Base-by-base conservation (phyloP, 495 filamentous ascomycete species). In the Penicillium alfredii region DNA sequence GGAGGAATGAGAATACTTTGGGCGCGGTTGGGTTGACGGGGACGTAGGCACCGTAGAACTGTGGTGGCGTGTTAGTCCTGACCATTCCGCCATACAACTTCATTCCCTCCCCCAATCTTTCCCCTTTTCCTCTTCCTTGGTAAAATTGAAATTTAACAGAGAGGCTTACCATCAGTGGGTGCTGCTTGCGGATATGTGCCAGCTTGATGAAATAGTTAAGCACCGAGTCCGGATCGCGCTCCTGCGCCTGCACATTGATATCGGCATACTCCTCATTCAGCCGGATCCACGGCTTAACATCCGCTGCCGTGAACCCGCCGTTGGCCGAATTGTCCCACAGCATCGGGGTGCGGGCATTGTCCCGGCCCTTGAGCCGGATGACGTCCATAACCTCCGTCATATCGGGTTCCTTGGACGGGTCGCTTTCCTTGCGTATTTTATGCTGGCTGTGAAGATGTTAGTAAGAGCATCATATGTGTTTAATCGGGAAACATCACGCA, bases 201-300 rank as follows among this genome's bases (percentile, higher is more conserved):
- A 62, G 42, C 16, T 44, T 40, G 19, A 59, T 59, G 60, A 64
- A 78, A 36, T 67, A 77, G 1, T 44, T 37, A 42, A 68, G 51
- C 11, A 72, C 55, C 13, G 42, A 46, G 9, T 55, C 31, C 3
- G 25, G 35, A 32, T 65, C 53, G 8, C 32, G 36, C n/a, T 45
- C 47, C 38, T 75, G 71, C 6, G 38, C 31, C 8, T 54, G 51
- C 13, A 56, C 67, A 38, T 73, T 75, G 49, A 59, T 25, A 8
- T 41, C 33, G 5, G 20, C 17, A 31, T 71, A 67, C 27, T 69
- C 56, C 14, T 72, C 66, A 47, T 76, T 64, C 15, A 69, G 55
- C 3, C 64, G 53, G 57, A 77, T 74, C 74, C 74, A 78, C 0
- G 74, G 66, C 15, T 58, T 55, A 2, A 40, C 64, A 10, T 34